Evolutionary conservation across 2,329 filamentous ascomycete genomes (phyloP), one percentile per base, ranked within the genome.

Genomic region (Aspergillus sp.): DNA sequence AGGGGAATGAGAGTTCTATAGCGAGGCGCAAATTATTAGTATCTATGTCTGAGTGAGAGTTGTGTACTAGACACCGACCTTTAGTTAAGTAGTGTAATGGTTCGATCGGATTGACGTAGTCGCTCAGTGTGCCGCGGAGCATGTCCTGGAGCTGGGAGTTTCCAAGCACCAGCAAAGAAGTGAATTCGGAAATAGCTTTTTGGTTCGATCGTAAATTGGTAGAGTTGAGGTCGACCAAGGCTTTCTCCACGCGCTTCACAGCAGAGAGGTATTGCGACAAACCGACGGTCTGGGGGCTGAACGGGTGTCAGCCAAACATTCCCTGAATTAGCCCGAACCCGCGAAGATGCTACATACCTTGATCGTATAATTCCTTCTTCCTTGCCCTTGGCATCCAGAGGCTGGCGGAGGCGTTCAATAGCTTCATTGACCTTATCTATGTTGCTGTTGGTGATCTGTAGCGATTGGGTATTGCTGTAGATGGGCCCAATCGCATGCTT

Each of bases 121-220:
- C 91, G 63, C 84, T 85, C 48, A 99, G 80, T 56, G 92, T 83
- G 61, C 89, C 88, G 63, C 92, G 87, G 72, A 97, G 96, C 57
- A 94, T 85, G 58, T 87, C 87, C 76, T 98, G 92, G 32, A 99
- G 82, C 73, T 96, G 92, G 12, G 87, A 85, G 65, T 90, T 92
- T 23, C 92, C 95, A 4, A 87, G 86, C 69, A 89, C 90, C 61
- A 97, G 82, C 38, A 99, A 82, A 9, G 87, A 85, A 57, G 86
- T 89, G 57, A 97, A 85, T 62, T 97, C 92, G 48, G 87, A 81
- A 59, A 95, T 91, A 2, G 92, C 92, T 74, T 93, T 89, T 74
- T 98, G 93, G 62, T 97, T 98, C 9, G 93, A 91, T 59, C 91
- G 88, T 55, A 99, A 80, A 68, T 97, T 97, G n/a, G 94, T 94